Evolutionary conservation across 768 basidiomycete species (phyloP), one percentile per base, ranked within the genome.

Genomic region (Lactarius trivialis): DNA sequence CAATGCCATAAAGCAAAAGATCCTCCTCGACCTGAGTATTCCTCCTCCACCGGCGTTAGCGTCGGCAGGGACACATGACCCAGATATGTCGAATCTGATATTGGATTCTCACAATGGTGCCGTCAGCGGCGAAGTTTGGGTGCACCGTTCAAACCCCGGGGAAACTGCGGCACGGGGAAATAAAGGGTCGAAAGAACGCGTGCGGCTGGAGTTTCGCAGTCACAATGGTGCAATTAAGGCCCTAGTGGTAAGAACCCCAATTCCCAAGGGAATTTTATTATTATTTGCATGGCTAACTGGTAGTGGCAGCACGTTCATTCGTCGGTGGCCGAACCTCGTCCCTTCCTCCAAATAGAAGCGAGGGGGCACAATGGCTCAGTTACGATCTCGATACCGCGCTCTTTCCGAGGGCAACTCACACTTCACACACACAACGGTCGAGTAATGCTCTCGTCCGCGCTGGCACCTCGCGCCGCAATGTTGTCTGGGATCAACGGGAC

Each of bases 401-500:
- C 63, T 12, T 66, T 66, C 51, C 63, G 49, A 21, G 65, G 65
- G 39, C 63, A 66, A 24, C 51, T 66, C 3, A 65, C 32, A 8
- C 58, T 66, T 28, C 55, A 64, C 19, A 64, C 55, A 2, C 50
- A 60, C 12, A 30, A 64, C 15, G 65, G 65, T 19, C 41, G 43
- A 7, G 63, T 60, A 30, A 11, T 7, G 7, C 55, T 66, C 43
- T 66, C 65, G 30, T 15, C 63, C 24, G 39, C 36, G 12, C 41
- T 66, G 26, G 34, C 34, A 11, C n/a, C 54, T 15, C 49, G 49
- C 30, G 43, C 55, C 28, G 43, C 63, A 14, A 30, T 48, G 39
- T 43, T 66, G 17, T 66, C 57, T 4, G 32, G n/a, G 19, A 8
- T 48, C 11, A 54, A 60, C 55, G 65, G 63, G 11, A 57, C 62